Evolutionary conservation across 768 basidiomycete species (phyloP).

Genomic region (Lentinula sp.): DNA sequence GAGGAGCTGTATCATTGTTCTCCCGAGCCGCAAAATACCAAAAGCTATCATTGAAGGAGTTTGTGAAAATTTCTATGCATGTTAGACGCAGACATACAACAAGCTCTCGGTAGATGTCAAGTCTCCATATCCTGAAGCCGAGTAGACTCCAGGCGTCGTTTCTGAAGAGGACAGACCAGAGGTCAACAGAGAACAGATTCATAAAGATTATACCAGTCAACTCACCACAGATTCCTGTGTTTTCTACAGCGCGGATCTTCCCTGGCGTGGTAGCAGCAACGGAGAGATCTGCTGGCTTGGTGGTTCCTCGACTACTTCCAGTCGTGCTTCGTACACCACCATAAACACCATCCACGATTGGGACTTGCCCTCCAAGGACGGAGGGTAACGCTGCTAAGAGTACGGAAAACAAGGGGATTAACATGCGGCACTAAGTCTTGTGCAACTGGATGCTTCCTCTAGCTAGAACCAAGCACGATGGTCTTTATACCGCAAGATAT

Average conservation of each 20-base stretch:
- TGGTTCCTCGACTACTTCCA: background rate
- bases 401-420: background rate
- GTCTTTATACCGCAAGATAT: background rate
- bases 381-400: background rate
- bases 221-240: slow-evolving; percentile 56
- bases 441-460: no score
- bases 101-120: slow-evolving; percentile 50
- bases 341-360: slow-evolving; percentile 8
- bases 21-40: slow-evolving; percentile 67
- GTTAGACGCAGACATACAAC: slow-evolving; percentile 29
- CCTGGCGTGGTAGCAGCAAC: slow-evolving; percentile 14
- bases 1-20: slow-evolving; percentile 53
- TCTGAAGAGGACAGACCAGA: slow-evolving; percentile 24
- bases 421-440: background rate
- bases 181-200: background rate
- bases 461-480: no score
- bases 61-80: background rate
- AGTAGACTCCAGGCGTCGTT: slow-evolving; percentile 54
- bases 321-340: slow-evolving; percentile 5
- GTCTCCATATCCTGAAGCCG: slow-evolving; percentile 62
- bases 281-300: slow-evolving; percentile 1
- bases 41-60: slow-evolving; percentile 34
- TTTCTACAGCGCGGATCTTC: slow-evolving; percentile 45
- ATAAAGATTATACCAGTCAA: background rate
- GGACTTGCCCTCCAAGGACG: slow-evolving; percentile 9